phyloP scores from a whole-genome alignment of 2,329 filamentous ascomycete genomes.

The Sclerotinia trifoliorum region DNA sequence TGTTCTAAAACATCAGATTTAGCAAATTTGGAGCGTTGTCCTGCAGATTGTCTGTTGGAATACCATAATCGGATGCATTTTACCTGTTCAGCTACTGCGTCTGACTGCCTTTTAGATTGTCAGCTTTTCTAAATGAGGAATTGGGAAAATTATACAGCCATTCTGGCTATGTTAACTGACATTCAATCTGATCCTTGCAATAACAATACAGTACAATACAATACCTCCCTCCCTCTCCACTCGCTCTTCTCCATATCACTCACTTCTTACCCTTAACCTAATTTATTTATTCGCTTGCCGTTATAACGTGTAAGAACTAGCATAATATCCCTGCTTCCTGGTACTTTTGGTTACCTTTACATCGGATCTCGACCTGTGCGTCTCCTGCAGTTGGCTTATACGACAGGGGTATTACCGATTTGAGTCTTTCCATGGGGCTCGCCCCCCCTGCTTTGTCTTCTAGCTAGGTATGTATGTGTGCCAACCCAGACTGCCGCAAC shows the following conservation, averaged over 20 bases:
- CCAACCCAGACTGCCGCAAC: conserved; percentile 18
- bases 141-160: not conserved
- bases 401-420: conserved; percentile 17
- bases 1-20: not conserved
- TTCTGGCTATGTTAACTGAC: not conserved
- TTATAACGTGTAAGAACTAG: conserved; percentile 7
- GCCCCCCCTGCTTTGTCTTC: not conserved
- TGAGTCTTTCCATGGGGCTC: conserved; percentile 14
- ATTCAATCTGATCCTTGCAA: not conserved
- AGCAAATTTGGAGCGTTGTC: conserved; percentile 10
- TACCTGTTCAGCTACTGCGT: conserved; percentile 1
- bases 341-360: conserved; percentile 13
- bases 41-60: conserved; percentile 16
- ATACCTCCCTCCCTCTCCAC: not conserved
- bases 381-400: conserved; percentile 22
- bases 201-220: not conserved
- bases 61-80: not conserved
- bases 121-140: conserved; percentile 16
- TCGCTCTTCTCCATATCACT: conserved; percentile 15
- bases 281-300: not conserved
- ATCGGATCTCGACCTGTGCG: conserved; percentile 20
- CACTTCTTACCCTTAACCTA: conserved; percentile 1
- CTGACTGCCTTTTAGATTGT: conserved; percentile 1
- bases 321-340: not conserved
- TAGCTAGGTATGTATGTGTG: conserved; percentile 10